Percentiles rank a stretch among this genome's conserved stretches.
Evolutionary conservation across 164 flowering plant genomes (phyloP).

Genomic region (Umbilicus rupestris): DNA sequence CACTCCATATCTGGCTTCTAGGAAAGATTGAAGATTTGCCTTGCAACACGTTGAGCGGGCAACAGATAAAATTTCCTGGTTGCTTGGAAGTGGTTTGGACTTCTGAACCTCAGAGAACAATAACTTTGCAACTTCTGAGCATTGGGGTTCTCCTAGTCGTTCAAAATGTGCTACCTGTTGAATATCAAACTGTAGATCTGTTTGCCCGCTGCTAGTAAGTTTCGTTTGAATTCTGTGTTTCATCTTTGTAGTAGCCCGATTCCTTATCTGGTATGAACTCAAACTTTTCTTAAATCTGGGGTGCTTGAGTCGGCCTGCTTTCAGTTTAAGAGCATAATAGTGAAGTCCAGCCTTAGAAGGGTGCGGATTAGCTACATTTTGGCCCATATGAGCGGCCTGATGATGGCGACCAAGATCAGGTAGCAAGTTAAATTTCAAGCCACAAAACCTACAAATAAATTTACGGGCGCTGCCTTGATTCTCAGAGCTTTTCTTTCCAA

Average conservation of each 20-base stretch:
- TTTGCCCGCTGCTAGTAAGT: conserved; percentile 19
- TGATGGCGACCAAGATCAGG: conserved; percentile 99
- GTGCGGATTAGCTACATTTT: conserved; percentile 27
- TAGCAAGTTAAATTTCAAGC: conserved; percentile 81
- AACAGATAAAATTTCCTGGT: conserved; percentile 55
- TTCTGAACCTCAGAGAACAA: conserved; percentile 60
- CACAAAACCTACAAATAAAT: conserved; percentile 73
- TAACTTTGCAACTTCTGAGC: conserved; percentile 55
- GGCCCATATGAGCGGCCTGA: conserved; percentile 93
- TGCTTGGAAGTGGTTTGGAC: conserved; percentile 65
- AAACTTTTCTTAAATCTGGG: conserved; percentile 56
- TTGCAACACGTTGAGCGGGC: conserved; percentile 87
- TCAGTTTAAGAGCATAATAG: conserved; percentile 44
- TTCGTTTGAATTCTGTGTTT: conserved; percentile 54
- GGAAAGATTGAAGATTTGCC: conserved; percentile 42
- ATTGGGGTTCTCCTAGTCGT: conserved; percentile 50
- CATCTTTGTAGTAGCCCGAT: conserved; percentile 30
- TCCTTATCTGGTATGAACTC: conserved; percentile 51
- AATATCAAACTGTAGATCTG: conserved; percentile 26
- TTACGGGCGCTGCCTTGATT: conserved; percentile 28
- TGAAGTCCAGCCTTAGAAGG: conserved; percentile 43
- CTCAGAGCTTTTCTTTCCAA: conserved; percentile 26
- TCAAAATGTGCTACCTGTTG: conserved; percentile 37
- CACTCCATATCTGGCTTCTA: conserved; percentile 55
- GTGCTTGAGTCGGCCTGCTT: conserved; percentile 61